Evolutionary conservation across 768 basidiomycete genomes (phyloP).

Genomic region (Albatrellus ellisii): DNA sequence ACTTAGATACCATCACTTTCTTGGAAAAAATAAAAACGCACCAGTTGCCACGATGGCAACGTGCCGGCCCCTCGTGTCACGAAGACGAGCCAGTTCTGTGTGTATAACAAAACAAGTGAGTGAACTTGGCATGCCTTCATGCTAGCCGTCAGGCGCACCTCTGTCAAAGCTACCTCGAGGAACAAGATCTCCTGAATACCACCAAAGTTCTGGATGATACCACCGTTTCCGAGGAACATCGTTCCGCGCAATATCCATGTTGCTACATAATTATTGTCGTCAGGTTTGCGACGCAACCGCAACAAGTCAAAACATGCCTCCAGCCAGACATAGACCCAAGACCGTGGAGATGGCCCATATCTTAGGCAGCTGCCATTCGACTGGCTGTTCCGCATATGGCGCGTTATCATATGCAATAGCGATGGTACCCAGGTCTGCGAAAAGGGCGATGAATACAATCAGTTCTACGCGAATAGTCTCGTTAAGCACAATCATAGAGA

Average conservation of each 20-base stretch:
- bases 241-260: conserved; percentile 35
- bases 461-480: conserved; percentile 35
- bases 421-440: conserved; percentile 33
- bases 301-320: background rate
- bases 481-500: conserved; percentile 31
- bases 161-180: conserved; percentile 34
- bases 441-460: conserved; percentile 31
- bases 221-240: conserved; percentile 24
- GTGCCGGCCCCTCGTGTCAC: conserved; percentile 22
- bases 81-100: conserved; percentile 17
- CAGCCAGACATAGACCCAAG: conserved; percentile 18
- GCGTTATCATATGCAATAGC: conserved; percentile 36
- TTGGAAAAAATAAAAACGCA: background rate
- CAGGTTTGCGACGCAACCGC: conserved; percentile 2
- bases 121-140: background rate
- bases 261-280: conserved; percentile 26
- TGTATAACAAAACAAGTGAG: background rate
- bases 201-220: conserved; percentile 33
- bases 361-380: conserved; percentile 37
- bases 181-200: conserved; percentile 33
- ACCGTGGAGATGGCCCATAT: conserved; percentile 33
- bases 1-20: background rate
- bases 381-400: conserved; percentile 25
- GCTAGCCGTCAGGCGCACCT: conserved; percentile 16
- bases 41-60: conserved; percentile 28